Evolutionary conservation across 1,139 yeast species (phyloP).

Genomic region (Candida neerlandica): DNA sequence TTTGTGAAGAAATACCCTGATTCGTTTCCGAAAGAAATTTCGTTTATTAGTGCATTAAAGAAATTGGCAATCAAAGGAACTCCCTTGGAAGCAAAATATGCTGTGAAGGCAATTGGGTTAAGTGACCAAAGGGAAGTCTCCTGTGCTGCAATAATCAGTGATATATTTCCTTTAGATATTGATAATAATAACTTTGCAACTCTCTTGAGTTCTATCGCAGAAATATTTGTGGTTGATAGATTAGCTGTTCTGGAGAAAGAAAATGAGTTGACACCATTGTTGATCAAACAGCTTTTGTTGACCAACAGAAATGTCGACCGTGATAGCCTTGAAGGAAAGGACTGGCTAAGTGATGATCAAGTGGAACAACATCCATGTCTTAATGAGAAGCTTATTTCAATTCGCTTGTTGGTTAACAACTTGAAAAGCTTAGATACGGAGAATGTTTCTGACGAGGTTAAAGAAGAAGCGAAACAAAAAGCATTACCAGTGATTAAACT

Average conservation of each 20-base stretch:
- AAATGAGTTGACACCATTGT: constrained; percentile 57
- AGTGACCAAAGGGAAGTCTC: constrained; percentile 44
- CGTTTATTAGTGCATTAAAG: constrained; percentile 44
- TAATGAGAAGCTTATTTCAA: constrained; percentile 52
- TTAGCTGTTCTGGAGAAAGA: constrained; percentile 54
- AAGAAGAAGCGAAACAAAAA: constrained; percentile 30
- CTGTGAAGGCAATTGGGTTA: constrained; percentile 60
- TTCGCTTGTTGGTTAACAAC: constrained; percentile 66
- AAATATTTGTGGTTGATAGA: constrained; percentile 58
- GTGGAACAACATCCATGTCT: constrained; percentile 40
- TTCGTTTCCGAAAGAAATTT: constrained; percentile 33
- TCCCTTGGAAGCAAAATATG: constrained; percentile 66
- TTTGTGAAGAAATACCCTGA: constrained; percentile 55
- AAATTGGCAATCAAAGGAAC: constrained; percentile 54
- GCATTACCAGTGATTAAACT: constrained; percentile 71
- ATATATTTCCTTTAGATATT: constrained; percentile 55
- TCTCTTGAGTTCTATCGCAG: constrained; percentile 62
- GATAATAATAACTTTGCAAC: constrained; percentile 47
- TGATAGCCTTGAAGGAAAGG: constrained; percentile 28
- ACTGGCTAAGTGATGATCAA: constrained; percentile 54
- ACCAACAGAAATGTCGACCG: constrained; percentile 37
- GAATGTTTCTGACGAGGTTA: constrained; percentile 28
- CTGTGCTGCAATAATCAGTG: constrained; percentile 39
- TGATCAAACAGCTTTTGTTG: constrained; percentile 65
- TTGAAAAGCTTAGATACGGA: constrained; percentile 47